Conservation (phyloP, 2,329 filamentous ascomycete genomes). For the Cladosporium phlei region DNA sequence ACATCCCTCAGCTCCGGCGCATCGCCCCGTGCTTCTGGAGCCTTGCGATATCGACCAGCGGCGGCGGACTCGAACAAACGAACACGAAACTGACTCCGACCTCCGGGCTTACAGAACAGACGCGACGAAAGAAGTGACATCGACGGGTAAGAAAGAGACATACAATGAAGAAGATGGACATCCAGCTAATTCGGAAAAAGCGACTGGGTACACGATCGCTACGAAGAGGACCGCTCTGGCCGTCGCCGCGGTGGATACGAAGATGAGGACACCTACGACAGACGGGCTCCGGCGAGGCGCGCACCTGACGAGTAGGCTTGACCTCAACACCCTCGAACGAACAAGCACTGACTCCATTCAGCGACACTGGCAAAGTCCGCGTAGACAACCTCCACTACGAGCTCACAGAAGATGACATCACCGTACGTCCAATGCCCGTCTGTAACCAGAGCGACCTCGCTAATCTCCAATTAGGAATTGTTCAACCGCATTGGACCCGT, state of each 20-base stretch:
- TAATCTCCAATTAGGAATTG: constrained; percentile 56
- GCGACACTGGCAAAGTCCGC: constrained; percentile 55
- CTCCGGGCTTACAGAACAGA: constrained; percentile 29
- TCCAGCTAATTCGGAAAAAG: constrained; percentile 42
- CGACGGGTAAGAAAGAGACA: constrained; percentile 63
- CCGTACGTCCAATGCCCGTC: constrained; percentile 48
- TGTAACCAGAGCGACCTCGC: not conserved
- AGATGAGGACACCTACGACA: constrained; percentile 6
- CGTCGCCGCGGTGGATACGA: constrained; percentile 4
- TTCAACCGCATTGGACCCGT: constrained; percentile 75
- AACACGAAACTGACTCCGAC: constrained; percentile 33
- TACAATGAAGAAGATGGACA: no score
- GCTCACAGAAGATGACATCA: constrained; percentile 75
- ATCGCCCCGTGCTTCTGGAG: constrained; percentile 18
- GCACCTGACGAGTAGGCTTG: constrained; percentile 6
- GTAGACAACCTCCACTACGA: constrained; percentile 93
- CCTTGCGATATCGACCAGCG: constrained; percentile 33
- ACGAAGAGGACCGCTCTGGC: constrained; percentile 29
- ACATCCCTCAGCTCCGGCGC: constrained; percentile 15
- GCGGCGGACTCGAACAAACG: constrained; percentile 18
- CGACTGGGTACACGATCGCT: constrained; percentile 75
- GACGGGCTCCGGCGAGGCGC: constrained; percentile 5
- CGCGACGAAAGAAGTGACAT: constrained; percentile 46
- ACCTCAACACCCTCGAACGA: not conserved
- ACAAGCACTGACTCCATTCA: not conserved